phyloP scores from a whole-genome alignment of 2,329 filamentous ascomycete genomes.

The Calonectria hawksworthii region DNA sequence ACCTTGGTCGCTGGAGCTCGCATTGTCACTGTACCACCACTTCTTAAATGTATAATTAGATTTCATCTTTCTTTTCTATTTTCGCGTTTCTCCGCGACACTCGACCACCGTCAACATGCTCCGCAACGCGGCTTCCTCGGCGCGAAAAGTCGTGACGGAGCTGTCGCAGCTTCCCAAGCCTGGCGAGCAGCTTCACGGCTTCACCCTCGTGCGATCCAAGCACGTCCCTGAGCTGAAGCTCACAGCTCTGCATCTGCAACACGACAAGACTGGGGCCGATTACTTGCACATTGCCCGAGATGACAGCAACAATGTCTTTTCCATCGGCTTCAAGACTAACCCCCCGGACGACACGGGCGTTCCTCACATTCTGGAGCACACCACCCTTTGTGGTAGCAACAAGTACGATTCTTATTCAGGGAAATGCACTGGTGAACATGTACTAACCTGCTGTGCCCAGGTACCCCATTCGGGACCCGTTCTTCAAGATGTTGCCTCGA shows the following conservation, averaged over 20 bases:
- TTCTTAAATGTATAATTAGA: constrained; percentile 39
- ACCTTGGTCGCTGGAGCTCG: constrained; percentile 14
- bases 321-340: constrained; percentile 99
- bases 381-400: constrained; percentile 93
- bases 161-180: constrained; percentile 81
- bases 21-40: constrained; percentile 29
- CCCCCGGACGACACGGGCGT: constrained; percentile 96
- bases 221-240: constrained; percentile 95
- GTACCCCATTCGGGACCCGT: constrained; percentile 97
- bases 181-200: constrained; percentile 92
- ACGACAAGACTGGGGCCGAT: constrained; percentile 95
- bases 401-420: constrained; percentile 69
- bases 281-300: constrained; percentile 96
- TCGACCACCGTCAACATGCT: constrained; percentile 57
- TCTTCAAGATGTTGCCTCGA: constrained; percentile 99
- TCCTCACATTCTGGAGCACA: constrained; percentile 97
- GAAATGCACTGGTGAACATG: neutral
- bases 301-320: constrained; percentile 99
- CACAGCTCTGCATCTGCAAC: constrained; percentile 89
- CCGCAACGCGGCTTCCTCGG: constrained; percentile 65
- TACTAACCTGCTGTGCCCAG: constrained; percentile 61
- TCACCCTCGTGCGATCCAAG: constrained; percentile 89
- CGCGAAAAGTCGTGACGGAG: constrained; percentile 79
- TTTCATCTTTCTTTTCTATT: neutral
- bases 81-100: neutral